These are phyloP conservation scores for Zoysia pacifica DNA, from an alignment of 176 grass and related monocot genomes.

Conservation along the genomic window DNA sequence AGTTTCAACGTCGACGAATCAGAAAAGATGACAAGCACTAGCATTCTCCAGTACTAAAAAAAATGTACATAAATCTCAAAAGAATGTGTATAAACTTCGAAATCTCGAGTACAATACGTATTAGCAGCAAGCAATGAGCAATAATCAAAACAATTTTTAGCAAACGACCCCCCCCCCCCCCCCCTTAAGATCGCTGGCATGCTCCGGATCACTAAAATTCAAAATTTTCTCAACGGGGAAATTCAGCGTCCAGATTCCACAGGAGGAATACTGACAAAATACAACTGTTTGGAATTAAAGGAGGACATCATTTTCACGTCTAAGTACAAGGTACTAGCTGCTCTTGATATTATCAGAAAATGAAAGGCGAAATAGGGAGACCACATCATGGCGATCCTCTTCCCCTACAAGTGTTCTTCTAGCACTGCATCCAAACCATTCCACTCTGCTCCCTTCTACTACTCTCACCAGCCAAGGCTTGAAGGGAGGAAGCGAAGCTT, in stretches of 20 bases:
- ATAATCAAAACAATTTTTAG: conserved; percentile 8
- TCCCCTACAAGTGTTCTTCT: conserved; percentile 39
- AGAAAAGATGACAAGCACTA: conserved; percentile 3
- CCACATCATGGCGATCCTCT: conserved; percentile 48
- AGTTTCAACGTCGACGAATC: conserved; percentile 27
- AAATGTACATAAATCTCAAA: neutral
- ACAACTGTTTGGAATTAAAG: conserved; percentile 23
- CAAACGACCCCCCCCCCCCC: neutral
- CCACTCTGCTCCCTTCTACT: conserved; percentile 49
- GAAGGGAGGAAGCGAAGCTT: conserved; percentile 49
- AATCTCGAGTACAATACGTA: neutral
- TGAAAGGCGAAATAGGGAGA: conserved; percentile 39
- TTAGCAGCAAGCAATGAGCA: conserved; percentile 8
- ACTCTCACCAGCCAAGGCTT: conserved; percentile 48
- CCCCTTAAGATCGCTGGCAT: neutral
- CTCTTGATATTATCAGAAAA: conserved; percentile 60
- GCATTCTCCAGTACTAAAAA: conserved; percentile 12
- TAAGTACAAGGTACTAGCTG: conserved; percentile 12
- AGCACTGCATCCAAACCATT: conserved; percentile 39
- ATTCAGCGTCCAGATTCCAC: neutral
- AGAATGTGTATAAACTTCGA: neutral
- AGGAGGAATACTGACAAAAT: conserved; percentile 39
- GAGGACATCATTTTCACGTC: conserved; percentile 53
- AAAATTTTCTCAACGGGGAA: conserved; percentile 32
- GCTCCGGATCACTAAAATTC: neutral